These are phyloP conservation scores for Apiotrichum brassicae DNA, from an alignment of 1,284 basidiomycete genomes.

Conservation along the genomic window DNA sequence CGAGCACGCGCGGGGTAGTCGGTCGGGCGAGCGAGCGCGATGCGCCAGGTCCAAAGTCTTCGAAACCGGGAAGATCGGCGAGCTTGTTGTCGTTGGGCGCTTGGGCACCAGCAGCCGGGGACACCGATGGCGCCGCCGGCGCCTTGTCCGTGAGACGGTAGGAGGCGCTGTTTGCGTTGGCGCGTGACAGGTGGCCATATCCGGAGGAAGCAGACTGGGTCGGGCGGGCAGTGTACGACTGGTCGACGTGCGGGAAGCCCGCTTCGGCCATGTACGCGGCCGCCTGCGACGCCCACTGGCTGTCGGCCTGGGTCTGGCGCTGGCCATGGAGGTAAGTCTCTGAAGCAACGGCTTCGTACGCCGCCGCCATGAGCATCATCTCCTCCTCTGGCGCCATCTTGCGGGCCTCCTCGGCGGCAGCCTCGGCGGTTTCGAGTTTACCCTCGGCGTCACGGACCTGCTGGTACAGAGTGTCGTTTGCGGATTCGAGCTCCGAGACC, in stretches of 20 bases:
- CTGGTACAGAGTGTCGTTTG: constrained; percentile 31
- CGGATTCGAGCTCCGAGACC: constrained; percentile 26
- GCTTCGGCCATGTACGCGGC: constrained; percentile 45
- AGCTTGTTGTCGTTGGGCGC: constrained; percentile 8
- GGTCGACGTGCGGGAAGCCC: constrained; percentile 40
- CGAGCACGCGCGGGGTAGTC: not conserved
- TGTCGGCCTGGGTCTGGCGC: constrained; percentile 25
- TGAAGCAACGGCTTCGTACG: constrained; percentile 41
- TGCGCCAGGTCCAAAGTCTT: constrained; percentile 45
- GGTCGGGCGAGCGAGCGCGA: constrained; percentile 12
- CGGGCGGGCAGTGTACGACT: constrained; percentile 40
- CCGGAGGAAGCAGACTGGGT: constrained; percentile 18
- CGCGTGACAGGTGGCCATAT: constrained; percentile 27
- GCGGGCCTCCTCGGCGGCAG: constrained; percentile 30
- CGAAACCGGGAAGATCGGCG: constrained; percentile 30
- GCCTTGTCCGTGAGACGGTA: constrained; percentile 18
- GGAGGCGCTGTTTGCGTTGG: constrained; percentile 19
- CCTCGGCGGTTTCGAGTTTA: constrained; percentile 27
- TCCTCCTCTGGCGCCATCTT: constrained; percentile 42
- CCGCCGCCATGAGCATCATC: constrained; percentile 46
- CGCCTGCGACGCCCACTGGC: constrained; percentile 40
- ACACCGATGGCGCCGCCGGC: not conserved
- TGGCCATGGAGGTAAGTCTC: constrained; percentile 34
- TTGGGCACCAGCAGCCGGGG: not conserved
- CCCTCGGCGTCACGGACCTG: constrained; percentile 41